Conservation (phyloP, 345 rosid species). For the Salix caprea region DNA sequence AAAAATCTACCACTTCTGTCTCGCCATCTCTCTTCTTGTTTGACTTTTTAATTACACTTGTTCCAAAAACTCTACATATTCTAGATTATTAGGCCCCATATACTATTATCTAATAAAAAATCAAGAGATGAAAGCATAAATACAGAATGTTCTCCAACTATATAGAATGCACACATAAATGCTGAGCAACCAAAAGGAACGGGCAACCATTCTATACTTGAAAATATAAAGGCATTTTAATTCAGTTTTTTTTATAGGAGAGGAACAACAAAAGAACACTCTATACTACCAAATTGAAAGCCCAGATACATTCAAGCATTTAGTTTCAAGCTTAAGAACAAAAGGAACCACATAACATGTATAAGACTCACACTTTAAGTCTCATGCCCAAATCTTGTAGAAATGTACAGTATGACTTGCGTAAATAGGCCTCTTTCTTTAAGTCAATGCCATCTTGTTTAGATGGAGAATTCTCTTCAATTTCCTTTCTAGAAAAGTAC, state of each 20-base stretch:
- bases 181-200: not conserved
- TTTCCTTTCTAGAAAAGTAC: constrained; percentile 86
- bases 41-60: not conserved
- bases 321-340: not conserved
- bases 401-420: constrained; percentile 95
- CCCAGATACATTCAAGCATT: not conserved
- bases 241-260: not conserved
- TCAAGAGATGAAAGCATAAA: not conserved
- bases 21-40: not conserved
- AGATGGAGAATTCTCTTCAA: constrained; percentile 89
- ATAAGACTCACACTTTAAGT: constrained; percentile 65
- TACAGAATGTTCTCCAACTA: not conserved
- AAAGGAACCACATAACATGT: not conserved
- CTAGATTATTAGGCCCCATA: no score
- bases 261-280: not conserved
- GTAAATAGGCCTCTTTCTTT: constrained; percentile 88
- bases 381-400: constrained; percentile 97
- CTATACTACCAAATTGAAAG: not conserved
- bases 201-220: not conserved
- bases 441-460: constrained; percentile 84
- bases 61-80: not conserved
- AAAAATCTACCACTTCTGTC: not conserved
- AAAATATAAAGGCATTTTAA: not conserved
- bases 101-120: not conserved
- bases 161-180: no score